Evolutionary conservation across 1,284 basidiomycete genomes (phyloP).

Genomic region (Ustilago shanxiensis): DNA sequence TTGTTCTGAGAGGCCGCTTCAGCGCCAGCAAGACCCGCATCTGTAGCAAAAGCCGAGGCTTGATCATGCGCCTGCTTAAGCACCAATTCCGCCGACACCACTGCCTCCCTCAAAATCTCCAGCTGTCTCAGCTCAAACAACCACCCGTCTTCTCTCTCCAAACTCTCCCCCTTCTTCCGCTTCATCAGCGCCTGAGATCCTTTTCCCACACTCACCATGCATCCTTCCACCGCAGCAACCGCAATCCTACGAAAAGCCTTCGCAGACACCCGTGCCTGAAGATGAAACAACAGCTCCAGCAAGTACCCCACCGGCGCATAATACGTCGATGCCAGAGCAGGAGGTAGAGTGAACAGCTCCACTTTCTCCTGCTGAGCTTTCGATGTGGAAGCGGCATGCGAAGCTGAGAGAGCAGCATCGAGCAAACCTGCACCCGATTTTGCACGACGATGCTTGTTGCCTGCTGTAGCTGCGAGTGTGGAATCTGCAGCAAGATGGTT

Average conservation of each 20-base stretch:
- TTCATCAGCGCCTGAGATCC: conserved; percentile 27
- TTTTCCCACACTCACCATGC: conserved; percentile 23
- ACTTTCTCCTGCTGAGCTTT: conserved; percentile 35
- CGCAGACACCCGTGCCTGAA: conserved; percentile 33
- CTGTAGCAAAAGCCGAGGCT: not conserved
- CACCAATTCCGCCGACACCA: conserved; percentile 41
- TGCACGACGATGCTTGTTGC: conserved; percentile 24
- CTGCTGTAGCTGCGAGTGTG: not conserved
- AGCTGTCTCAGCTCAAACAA: conserved; percentile 45
- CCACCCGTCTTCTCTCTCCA: conserved; percentile 37
- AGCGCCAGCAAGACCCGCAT: too few species aligned
- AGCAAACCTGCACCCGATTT: conserved; percentile 52
- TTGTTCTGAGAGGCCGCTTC: not conserved
- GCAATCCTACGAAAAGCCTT: conserved; percentile 29
- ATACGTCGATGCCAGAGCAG: conserved; percentile 26
- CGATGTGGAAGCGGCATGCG: conserved; percentile 31
- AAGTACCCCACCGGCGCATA: conserved; percentile 34
- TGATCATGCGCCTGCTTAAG: conserved; percentile 30
- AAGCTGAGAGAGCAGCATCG: conserved; percentile 41
- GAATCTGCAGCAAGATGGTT: not conserved
- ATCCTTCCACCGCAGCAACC: conserved; percentile 24
- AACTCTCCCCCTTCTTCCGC: conserved; percentile 13
- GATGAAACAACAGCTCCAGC: conserved; percentile 42
- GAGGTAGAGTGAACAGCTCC: conserved; percentile 38
- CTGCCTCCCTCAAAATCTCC: conserved; percentile 43